A percentile compares a stretch with the other conserved stretches of the same genome.
Evolutionary conservation across 176 grass and related monocot species (phyloP).

Genomic region (Cenchrus fungigraminus): DNA sequence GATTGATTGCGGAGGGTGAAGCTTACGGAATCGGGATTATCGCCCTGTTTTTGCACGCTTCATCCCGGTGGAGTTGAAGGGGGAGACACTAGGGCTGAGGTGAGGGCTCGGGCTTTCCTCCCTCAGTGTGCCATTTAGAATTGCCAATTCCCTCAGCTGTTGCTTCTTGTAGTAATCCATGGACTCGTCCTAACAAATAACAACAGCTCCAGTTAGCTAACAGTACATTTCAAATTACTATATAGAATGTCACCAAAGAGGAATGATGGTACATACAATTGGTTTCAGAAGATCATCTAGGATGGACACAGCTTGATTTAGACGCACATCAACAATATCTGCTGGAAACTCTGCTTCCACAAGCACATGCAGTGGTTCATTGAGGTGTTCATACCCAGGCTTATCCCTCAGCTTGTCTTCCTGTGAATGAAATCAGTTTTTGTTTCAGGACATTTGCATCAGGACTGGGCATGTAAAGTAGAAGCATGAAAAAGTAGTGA

Average conservation of each 20-base stretch:
- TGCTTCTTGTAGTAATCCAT: slow-evolving; percentile 99
- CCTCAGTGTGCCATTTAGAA: slow-evolving; percentile 89
- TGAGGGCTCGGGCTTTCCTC: slow-evolving; percentile 89
- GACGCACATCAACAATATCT: slow-evolving; percentile 77
- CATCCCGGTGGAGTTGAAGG: slow-evolving; percentile 90
- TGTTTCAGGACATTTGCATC: slow-evolving; percentile 26
- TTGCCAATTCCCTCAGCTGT: slow-evolving; percentile 90
- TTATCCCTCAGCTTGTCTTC: slow-evolving; percentile 99
- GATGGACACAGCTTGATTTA: slow-evolving; percentile 85
- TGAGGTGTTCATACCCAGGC: slow-evolving; percentile 96
- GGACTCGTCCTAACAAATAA: slow-evolving; percentile 83
- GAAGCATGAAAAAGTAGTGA: not conserved
- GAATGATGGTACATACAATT: slow-evolving; percentile 57
- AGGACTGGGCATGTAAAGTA: not conserved
- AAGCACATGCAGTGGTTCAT: slow-evolving; percentile 93
- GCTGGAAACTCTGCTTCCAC: slow-evolving; percentile 93
- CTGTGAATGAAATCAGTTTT: slow-evolving; percentile 47
- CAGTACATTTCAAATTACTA: not conserved
- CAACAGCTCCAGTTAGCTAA: slow-evolving; percentile 27
- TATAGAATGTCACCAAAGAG: not conserved
- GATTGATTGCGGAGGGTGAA: slow-evolving; percentile 10
- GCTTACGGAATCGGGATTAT: slow-evolving; percentile 40
- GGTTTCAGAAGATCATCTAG: slow-evolving; percentile 97
- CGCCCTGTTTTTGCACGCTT: slow-evolving; percentile 94
- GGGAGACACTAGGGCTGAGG: slow-evolving; percentile 86